phyloP scores from a whole-genome alignment of 1,284 basidiomycete genomes.

The Ganoderma lucidum region DNA sequence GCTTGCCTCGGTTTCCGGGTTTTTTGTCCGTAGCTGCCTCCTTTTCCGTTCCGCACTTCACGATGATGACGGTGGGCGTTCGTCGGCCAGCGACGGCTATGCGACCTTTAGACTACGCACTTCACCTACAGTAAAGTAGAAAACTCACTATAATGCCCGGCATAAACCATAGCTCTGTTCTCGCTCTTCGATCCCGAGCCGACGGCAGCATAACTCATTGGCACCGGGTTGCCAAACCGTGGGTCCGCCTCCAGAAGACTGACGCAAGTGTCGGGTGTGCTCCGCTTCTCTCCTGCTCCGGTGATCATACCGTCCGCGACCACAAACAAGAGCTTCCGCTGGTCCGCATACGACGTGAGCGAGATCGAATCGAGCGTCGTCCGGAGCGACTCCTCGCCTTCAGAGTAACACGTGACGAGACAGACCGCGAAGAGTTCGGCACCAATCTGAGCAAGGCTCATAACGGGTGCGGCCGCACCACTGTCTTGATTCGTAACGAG shows the following conservation, averaged over 20 bases:
- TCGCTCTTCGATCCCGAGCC: slow-evolving; percentile 89
- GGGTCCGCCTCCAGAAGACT: slow-evolving; percentile 92
- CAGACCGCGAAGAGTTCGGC: slow-evolving; percentile 95
- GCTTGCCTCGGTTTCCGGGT: slow-evolving; percentile 98
- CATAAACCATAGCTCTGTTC: slow-evolving; percentile 98
- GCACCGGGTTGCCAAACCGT: slow-evolving; percentile 94
- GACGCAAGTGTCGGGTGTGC: slow-evolving; percentile 97
- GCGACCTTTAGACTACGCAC: slow-evolving; percentile 14
- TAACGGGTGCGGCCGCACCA: slow-evolving; percentile 60
- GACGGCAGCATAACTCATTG: slow-evolving; percentile 95
- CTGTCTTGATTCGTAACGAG: slow-evolving; percentile 55
- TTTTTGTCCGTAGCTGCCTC: slow-evolving; percentile 89
- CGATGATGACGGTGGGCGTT: slow-evolving; percentile 94
- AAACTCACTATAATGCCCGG: slow-evolving; percentile 94
- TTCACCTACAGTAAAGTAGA: slow-evolving; percentile 4
- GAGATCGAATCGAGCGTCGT: slow-evolving; percentile 96
- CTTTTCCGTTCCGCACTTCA: slow-evolving; percentile 93
- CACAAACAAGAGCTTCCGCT: slow-evolving; percentile 91
- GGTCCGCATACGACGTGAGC: slow-evolving; percentile 89
- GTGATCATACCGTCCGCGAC: slow-evolving; percentile 99
- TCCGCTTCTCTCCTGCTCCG: slow-evolving; percentile 92
- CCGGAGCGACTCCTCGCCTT: slow-evolving; percentile 92
- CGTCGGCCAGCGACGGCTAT: slow-evolving; percentile 83
- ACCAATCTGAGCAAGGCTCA: slow-evolving; percentile 89
- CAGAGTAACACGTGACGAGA: slow-evolving; percentile 97